Evolutionary conservation across 495 filamentous ascomycete genomes (phyloP), one percentile per base, ranked within the genome.

Genomic region (Trichoderma virens): DNA sequence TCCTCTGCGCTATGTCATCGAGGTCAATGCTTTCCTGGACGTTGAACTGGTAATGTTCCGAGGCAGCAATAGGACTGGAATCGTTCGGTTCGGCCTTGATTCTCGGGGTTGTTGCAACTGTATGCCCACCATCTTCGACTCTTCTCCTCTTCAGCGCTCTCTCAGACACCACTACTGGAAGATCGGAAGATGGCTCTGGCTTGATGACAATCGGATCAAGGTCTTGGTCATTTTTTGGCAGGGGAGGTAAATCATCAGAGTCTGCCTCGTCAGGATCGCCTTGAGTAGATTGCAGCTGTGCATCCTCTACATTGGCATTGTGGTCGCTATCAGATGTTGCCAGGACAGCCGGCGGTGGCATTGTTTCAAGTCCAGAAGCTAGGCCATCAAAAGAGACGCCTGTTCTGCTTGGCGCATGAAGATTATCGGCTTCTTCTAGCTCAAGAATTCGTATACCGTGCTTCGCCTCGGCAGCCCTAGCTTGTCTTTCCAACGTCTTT

Each of bases 11-110:
- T 60, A 89, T 82, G 61, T 88, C 85, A 73, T 94, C 90, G 13
- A 93, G 78, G 72, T 94, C 90, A 35, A 91, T 81, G 62, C 88
- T 92, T 66, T 83, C 76, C 62, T 82, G 68, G 5, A 74, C 71
- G 25, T 72, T 66, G 62, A 82, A 76, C 23, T 61, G n/a, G 59
- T 18, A 65, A 64, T 20, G 65, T 64, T 64, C 71, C 73, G 51
- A 56, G 23, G 51, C 61, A 41, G 61, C 14, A 27, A 38, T 62
- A 1, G 61, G 39, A 14, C 61, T 41, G 0, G 32, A 39, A 13
- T 30, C 23, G 1, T 0, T 45, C 6, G 61, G 60, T 62, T 73
- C 67, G 38, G 60, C 67, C 64, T 80, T 81, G 18, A 80, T 65
- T 63, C 61, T 65, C 3, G 64, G 67, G 20, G 56, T 31, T 7